phyloP scores from a whole-genome alignment of 1,284 basidiomycete genomes.

The Cryptococcus sp. region DNA sequence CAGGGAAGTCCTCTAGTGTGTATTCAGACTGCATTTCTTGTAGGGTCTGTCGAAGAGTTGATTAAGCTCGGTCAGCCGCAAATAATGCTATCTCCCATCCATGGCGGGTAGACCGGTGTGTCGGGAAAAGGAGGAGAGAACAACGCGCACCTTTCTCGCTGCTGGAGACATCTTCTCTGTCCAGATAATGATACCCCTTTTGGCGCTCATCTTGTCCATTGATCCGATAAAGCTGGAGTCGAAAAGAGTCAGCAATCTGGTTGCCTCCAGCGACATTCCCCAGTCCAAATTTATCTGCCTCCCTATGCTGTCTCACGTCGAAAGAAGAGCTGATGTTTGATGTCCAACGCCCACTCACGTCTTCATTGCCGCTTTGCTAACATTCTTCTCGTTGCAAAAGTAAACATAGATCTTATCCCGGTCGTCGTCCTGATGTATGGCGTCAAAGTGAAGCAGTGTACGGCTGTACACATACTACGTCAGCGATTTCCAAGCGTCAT shows the following conservation, averaged over 20 bases:
- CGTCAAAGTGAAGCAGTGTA: conserved; percentile 82
- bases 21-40: conserved; percentile 82
- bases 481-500: not conserved
- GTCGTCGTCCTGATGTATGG: conserved; percentile 67
- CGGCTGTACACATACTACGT: conserved; percentile 61
- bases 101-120: not conserved
- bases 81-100: not conserved
- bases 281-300: not conserved
- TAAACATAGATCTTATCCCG: conserved; percentile 88
- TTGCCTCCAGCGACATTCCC: not conserved
- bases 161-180: conserved; percentile 95
- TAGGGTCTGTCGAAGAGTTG: conserved; percentile 67
- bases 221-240: conserved; percentile 72
- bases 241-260: not conserved
- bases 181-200: conserved; percentile 92
- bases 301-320: too few relatives aligned
- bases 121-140: not conserved
- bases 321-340: too few relatives aligned
- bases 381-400: conserved; percentile 88
- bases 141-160: conserved; percentile 75
- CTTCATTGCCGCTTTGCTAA: conserved; percentile 93
- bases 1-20: conserved; percentile 92
- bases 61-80: conserved; percentile 4
- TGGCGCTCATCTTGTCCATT: conserved; percentile 85
- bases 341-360: conserved; percentile 63